phyloP scores from a whole-genome alignment of 495 filamentous ascomycete species.

The Pyrenula aspistea region DNA sequence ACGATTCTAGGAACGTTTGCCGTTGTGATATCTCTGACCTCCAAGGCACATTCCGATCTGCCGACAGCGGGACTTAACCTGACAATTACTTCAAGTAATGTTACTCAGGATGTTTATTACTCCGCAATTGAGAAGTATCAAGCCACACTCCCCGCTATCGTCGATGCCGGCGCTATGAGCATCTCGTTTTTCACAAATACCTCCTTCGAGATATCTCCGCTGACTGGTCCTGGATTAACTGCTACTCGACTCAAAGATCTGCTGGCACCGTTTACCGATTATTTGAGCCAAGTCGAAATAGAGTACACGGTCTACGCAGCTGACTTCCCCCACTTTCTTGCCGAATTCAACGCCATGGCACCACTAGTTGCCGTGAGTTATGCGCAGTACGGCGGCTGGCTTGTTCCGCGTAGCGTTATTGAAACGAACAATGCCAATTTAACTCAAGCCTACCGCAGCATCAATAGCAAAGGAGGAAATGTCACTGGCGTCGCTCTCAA shows the following conservation, averaged over 20 bases:
- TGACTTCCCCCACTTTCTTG: background rate
- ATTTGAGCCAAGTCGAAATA: constrained; percentile 4
- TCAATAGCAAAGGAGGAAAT: constrained; percentile 27
- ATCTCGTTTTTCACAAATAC: constrained; percentile 36
- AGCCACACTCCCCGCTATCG: constrained; percentile 24
- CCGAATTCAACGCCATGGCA: constrained; percentile 12
- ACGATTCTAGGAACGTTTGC: no score
- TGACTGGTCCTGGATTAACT: constrained; percentile 25
- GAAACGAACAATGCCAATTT: constrained; percentile 34
- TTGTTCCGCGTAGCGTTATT: constrained; percentile 41
- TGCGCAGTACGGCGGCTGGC: constrained; percentile 45
- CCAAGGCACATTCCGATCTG: constrained; percentile 5
- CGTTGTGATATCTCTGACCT: constrained; percentile 11
- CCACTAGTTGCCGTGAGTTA: constrained; percentile 30
- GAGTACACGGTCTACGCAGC: background rate
- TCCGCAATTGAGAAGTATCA: constrained; percentile 27
- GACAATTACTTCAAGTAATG: constrained; percentile 42
- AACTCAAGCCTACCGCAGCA: constrained; percentile 21
- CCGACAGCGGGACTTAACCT: constrained; percentile 2
- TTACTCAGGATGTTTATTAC: constrained; percentile 31
- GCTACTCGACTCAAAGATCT: constrained; percentile 13
- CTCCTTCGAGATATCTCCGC: constrained; percentile 31
- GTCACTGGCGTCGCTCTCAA: constrained; percentile 34
- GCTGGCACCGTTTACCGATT: constrained; percentile 19
- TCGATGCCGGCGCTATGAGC: constrained; percentile 34